Base-by-base conservation (phyloP, 2,329 filamentous ascomycete species). In the Alternaria brassicae region DNA sequence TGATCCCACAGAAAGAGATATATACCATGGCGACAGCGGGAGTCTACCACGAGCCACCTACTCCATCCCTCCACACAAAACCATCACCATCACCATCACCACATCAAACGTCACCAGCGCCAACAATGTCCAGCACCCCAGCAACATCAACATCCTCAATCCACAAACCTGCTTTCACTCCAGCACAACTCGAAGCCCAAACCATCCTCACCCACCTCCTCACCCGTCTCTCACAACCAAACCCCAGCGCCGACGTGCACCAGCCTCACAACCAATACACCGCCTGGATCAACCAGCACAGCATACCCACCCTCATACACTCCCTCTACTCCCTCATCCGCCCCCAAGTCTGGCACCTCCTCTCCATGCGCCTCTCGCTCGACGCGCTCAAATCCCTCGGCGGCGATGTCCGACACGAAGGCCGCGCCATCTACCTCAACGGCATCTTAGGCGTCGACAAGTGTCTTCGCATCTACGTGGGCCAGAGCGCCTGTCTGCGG, bases 401-500 rank as follows among this genome's bases (percentile, higher is more conserved):
- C 3, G 72, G 69, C 8, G 68, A 75, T 47, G 50, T 71, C 1
- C 69, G 64, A n/a, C 63, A 27, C 40, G 63, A 71, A 49, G 61
- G 58, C 6, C 61, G 68, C 27, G 68, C 62, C 17, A 53, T 76
- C 17, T 77, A 76, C 37, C 52, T 75, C 5, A 61, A 74, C 56
- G 69, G 63, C 13, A 58, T 75, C 6, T 39, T 71, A 0, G 71
- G 72, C 0, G 57, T 72, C 0, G 71, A 75, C 56, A 71, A 65
- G 36, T 37, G 57, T 1, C 53, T 70, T 2, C 66, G 74, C 5
- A 50, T 71, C 8, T 77, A 78, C 58, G 58, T 77, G 9, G 76
- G 76, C 6, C 76, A 78, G 59, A 62, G 71, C 1, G 61, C n/a
- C 1, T 66, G 67, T n/a, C 55, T 77, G 2, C 63, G 68, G 6